Conservation (phyloP, 2,329 filamentous ascomycete genomes). For the Paraphoma chrysanthemicola region DNA sequence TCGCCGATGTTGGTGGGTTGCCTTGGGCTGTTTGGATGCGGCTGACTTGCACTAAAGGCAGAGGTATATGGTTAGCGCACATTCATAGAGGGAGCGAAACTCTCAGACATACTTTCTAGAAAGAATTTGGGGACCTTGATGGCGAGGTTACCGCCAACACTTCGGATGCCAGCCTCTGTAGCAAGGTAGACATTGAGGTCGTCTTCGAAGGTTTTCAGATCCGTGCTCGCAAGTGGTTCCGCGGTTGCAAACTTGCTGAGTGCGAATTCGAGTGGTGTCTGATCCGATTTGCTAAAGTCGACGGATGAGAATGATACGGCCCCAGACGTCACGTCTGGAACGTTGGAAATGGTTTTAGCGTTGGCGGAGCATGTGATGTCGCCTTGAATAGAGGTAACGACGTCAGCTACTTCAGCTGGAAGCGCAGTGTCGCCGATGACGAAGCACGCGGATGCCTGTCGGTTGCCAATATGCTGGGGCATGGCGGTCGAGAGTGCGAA, state of each 20-base stretch:
- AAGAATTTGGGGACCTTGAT: constrained; percentile 72
- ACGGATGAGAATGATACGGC: constrained; percentile 60
- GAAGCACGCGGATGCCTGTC: constrained; percentile 57
- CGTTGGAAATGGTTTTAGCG: constrained; percentile 58
- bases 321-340: constrained; percentile 65
- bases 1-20: constrained; percentile 59
- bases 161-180: constrained; percentile 66
- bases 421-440: constrained; percentile 59
- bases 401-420: constrained; percentile 58
- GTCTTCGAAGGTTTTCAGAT: constrained; percentile 62
- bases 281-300: constrained; percentile 61
- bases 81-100: no score
- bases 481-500: constrained; percentile 17
- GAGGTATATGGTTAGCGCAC: no score
- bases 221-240: constrained; percentile 55
- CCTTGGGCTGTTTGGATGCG: constrained; percentile 67
- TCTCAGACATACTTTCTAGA: no score
- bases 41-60: constrained; percentile 66
- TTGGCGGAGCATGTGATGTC: constrained; percentile 59
- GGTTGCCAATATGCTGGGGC: constrained; percentile 5
- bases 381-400: constrained; percentile 52
- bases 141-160: constrained; percentile 59
- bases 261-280: constrained; percentile 62
- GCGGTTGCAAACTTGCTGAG: constrained; percentile 62
- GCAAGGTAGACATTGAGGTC: constrained; percentile 64